A percentile compares a stretch with the other conserved stretches of the same genome.
These are phyloP conservation scores for Annulohypoxylon maeteangense DNA, from an alignment of 495 filamentous ascomycete genomes.

Conservation along the genomic window DNA sequence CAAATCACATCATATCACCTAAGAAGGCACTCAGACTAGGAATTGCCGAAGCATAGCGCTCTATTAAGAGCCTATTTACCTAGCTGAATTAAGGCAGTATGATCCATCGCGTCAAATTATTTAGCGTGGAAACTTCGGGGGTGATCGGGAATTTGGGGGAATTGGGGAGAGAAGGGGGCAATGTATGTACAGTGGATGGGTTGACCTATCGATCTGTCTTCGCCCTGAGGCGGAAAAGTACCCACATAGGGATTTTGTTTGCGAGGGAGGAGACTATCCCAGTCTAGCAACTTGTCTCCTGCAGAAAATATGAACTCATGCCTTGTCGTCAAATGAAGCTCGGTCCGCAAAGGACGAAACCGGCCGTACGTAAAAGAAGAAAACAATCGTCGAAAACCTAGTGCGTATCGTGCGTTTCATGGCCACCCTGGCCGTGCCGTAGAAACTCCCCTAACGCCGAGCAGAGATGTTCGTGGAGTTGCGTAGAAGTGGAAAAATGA, in stretches of 20 bases:
- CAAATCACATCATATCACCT: not conserved
- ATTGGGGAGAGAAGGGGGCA: not conserved
- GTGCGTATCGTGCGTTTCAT: conserved; percentile 38
- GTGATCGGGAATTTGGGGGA: not conserved
- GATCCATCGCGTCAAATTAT: conserved; percentile 24
- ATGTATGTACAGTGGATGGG: conserved; percentile 26
- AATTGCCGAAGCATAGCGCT: conserved; percentile 18
- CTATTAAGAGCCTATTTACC: conserved; percentile 36
- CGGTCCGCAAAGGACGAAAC: not conserved
- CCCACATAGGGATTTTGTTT: conserved; percentile 21
- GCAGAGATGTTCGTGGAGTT: conserved; percentile 24
- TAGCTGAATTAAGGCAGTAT: conserved; percentile 34
- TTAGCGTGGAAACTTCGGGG: not conserved
- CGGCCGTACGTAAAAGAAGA: conserved; percentile 13
- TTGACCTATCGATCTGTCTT: conserved; percentile 5
- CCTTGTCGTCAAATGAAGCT: conserved; percentile 27
- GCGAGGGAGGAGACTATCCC: conserved; percentile 21
- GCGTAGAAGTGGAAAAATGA: conserved; percentile 23
- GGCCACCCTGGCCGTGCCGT: conserved; percentile 19
- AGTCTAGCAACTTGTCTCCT: conserved; percentile 34
- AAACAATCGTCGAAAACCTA: conserved; percentile 22
- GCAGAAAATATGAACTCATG: conserved; percentile 16
- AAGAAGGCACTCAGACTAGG: not conserved
- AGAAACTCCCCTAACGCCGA: conserved; percentile 35
- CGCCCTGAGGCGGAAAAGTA: conserved; percentile 24